Evolutionary conservation across 2,329 filamentous ascomycete species (phyloP).

Genomic region (Plenodomus biglobosus): DNA sequence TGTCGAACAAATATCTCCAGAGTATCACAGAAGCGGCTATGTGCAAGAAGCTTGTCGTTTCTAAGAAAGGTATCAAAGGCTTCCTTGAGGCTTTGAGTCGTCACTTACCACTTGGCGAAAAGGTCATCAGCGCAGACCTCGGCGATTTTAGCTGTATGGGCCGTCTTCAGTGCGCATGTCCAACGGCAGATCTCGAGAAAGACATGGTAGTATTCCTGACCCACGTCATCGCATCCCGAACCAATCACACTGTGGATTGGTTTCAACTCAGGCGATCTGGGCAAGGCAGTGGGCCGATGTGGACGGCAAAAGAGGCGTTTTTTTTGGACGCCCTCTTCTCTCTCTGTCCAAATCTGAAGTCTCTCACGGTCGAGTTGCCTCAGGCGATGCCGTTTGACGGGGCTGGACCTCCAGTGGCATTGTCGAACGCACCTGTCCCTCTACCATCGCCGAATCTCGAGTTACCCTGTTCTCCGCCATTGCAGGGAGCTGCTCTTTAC

Average conservation of each 20-base stretch:
- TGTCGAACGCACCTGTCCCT: neutral
- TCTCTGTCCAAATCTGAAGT: slow-evolving; percentile 15
- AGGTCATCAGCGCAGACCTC: slow-evolving; percentile 14
- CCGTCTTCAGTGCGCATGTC: slow-evolving; percentile 1
- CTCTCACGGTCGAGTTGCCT: slow-evolving; percentile 12
- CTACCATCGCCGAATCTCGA: slow-evolving; percentile 1
- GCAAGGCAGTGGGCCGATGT: neutral
- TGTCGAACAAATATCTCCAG: slow-evolving; percentile 12
- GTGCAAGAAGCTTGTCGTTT: slow-evolving; percentile 10
- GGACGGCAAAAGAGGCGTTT: slow-evolving; percentile 6
- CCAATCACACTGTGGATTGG: neutral
- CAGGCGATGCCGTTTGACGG: neutral
- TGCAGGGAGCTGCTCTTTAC: slow-evolving; percentile 7
- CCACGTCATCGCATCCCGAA: slow-evolving; percentile 3
- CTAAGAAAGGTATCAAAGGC: slow-evolving; percentile 9
- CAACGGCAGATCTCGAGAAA: neutral
- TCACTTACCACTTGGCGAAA: slow-evolving; percentile 9
- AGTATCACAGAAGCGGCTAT: slow-evolving; percentile 17
- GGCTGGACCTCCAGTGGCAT: neutral
- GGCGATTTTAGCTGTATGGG: slow-evolving; percentile 12
- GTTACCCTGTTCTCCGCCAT: slow-evolving; percentile 5
- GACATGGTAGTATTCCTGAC: slow-evolving; percentile 1
- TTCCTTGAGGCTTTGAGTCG: slow-evolving; percentile 11
- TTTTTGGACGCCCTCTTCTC: slow-evolving; percentile 14
- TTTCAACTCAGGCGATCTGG: slow-evolving; percentile 1